Percentiles rank a stretch among this genome's conserved stretches.
phyloP scores from a whole-genome alignment of 1,284 basidiomycete species.

The Ustilago cynodontis region DNA sequence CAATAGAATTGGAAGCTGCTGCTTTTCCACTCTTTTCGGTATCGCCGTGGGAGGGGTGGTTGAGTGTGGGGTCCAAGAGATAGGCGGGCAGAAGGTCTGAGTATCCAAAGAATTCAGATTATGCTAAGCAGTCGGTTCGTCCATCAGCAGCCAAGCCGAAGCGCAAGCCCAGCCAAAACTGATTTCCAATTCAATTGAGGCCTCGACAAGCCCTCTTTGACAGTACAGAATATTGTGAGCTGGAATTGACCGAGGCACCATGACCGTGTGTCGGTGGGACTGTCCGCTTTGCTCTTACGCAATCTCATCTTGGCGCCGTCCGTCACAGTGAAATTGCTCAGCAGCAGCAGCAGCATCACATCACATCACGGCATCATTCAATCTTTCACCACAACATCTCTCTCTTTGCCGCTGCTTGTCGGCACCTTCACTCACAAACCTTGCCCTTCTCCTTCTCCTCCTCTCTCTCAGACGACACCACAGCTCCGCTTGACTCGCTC shows the following conservation, averaged over 20 bases:
- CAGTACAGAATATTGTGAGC: background rate
- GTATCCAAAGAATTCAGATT: constrained; percentile 14
- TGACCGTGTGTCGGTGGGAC: background rate
- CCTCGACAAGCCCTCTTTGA: background rate
- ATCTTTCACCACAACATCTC: background rate
- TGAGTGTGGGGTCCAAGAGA: background rate
- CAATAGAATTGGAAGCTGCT: no score
- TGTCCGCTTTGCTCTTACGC: background rate
- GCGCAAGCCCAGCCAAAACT: no score
- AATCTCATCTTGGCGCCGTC: constrained; percentile 1
- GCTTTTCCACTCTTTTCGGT: no score
- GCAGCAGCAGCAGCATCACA: background rate
- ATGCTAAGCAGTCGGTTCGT: constrained; percentile 39
- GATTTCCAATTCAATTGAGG: no score
- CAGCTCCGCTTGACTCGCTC: background rate
- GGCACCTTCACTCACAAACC: no score
- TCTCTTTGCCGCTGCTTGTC: no score
- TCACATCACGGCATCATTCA: constrained; percentile 1
- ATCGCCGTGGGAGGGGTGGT: no score
- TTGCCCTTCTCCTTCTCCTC: background rate
- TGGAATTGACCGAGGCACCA: background rate
- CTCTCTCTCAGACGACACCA: background rate
- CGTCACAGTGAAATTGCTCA: background rate
- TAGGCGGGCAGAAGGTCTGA: background rate
- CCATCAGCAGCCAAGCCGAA: background rate